These are phyloP conservation scores for Perkinsus olseni DNA, from an alignment of 169 alveolate genomes.

Conservation along the genomic window DNA sequence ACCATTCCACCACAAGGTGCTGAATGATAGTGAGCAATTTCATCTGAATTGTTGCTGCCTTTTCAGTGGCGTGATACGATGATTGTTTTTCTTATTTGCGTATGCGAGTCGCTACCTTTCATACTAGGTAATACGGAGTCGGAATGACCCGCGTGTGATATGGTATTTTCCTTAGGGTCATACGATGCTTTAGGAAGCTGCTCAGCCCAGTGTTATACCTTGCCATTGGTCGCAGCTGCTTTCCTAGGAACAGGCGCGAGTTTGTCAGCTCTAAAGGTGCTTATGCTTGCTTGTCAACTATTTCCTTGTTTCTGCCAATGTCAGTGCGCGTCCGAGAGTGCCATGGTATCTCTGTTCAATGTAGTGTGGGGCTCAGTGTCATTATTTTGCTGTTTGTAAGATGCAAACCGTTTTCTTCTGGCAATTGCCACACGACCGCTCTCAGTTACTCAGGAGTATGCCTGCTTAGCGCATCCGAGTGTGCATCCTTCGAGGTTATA, in stretches of 20 bases:
- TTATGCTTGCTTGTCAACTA: background rate
- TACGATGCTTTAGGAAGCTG: background rate
- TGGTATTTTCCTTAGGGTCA: background rate
- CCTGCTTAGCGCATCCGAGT: background rate
- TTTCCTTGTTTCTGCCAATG: background rate
- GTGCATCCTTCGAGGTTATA: background rate
- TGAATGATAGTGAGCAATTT: background rate
- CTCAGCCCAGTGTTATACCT: background rate
- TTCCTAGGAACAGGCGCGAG: background rate
- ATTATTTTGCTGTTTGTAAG: background rate
- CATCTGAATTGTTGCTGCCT: background rate
- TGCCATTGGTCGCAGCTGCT: background rate
- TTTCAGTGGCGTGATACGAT: background rate
- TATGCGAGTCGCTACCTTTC: background rate
- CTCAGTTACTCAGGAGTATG: background rate
- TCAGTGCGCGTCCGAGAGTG: background rate
- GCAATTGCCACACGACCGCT: background rate
- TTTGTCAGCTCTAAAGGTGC: background rate
- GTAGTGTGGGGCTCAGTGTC: background rate
- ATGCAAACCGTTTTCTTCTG: background rate
- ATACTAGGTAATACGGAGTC: background rate
- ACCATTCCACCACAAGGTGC: background rate
- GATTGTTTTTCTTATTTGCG: background rate
- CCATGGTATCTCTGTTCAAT: background rate
- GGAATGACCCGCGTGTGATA: background rate